phyloP scores from a whole-genome alignment of 2,329 filamentous ascomycete species.

The Mycocentrospora acerina region DNA sequence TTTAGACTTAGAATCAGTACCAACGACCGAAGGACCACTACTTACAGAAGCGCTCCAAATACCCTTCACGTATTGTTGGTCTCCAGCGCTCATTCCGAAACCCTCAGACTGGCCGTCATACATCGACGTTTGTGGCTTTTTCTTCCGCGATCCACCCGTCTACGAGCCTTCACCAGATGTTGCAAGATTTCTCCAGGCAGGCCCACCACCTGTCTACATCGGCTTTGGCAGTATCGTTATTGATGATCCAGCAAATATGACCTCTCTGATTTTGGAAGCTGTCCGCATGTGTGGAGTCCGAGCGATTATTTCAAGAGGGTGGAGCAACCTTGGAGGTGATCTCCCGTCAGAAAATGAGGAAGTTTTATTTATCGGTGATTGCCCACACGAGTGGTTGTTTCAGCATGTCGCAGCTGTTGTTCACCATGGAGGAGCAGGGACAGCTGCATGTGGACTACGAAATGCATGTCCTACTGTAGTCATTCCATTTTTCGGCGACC shows the following conservation, averaged over 20 bases:
- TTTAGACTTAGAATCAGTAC: constrained; percentile 46
- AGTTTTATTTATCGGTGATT: constrained; percentile 63
- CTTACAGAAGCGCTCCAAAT: constrained; percentile 41
- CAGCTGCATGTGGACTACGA: constrained; percentile 76
- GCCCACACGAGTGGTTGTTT: constrained; percentile 86
- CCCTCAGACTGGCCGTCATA: constrained; percentile 15
- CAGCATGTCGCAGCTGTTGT: constrained; percentile 74
- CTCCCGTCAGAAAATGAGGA: constrained; percentile 17
- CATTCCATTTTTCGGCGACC: constrained; percentile 67
- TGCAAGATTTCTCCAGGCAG: constrained; percentile 48
- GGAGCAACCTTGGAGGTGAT: constrained; percentile 41
- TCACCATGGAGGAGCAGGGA: constrained; percentile 85
- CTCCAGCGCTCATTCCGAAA: constrained; percentile 36
- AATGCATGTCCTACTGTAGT: constrained; percentile 75
- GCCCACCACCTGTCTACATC: constrained; percentile 56
- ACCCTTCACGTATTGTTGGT: constrained; percentile 51
- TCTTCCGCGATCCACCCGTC: constrained; percentile 43
- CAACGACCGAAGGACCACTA: constrained; percentile 39
- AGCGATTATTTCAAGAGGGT: constrained; percentile 58
- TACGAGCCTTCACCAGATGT: constrained; percentile 47
- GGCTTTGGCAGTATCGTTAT: constrained; percentile 61
- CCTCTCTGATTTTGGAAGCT: constrained; percentile 50
- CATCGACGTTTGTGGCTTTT: constrained; percentile 48
- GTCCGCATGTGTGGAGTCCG: constrained; percentile 40
- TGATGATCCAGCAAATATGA: constrained; percentile 51